phyloP scores from a whole-genome alignment of 306 rosid genomes.

The Pyrus betulifolia region DNA sequence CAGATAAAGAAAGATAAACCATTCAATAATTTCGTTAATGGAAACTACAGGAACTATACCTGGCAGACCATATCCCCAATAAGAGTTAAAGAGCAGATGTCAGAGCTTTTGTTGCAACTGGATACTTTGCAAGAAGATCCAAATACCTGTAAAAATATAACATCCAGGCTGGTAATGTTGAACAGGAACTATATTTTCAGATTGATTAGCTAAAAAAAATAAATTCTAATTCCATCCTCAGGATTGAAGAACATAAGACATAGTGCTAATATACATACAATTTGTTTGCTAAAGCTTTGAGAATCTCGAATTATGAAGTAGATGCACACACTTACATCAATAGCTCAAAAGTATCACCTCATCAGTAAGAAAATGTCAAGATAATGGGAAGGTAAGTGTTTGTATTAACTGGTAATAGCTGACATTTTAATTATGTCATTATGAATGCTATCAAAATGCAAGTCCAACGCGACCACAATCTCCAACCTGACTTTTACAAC shows the following conservation, averaged over 20 bases:
- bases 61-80: constrained; percentile 87
- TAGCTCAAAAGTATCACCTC: neutral
- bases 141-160: constrained; percentile 56
- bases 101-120: constrained; percentile 72
- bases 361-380: neutral
- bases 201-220: neutral
- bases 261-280: neutral
- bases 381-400: no score
- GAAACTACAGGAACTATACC: constrained; percentile 33
- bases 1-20: neutral
- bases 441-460: neutral
- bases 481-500: neutral
- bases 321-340: neutral
- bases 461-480: neutral
- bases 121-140: constrained; percentile 79
- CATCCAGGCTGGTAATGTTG: constrained; percentile 8
- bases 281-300: neutral
- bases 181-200: neutral
- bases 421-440: neutral
- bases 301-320: neutral
- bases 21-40: neutral
- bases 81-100: constrained; percentile 77
- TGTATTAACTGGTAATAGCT: neutral
- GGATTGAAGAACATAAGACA: neutral
- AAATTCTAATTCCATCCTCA: neutral